Evolutionary conservation across 768 basidiomycete species (phyloP).

Genomic region (Rhodotorula graminis): DNA sequence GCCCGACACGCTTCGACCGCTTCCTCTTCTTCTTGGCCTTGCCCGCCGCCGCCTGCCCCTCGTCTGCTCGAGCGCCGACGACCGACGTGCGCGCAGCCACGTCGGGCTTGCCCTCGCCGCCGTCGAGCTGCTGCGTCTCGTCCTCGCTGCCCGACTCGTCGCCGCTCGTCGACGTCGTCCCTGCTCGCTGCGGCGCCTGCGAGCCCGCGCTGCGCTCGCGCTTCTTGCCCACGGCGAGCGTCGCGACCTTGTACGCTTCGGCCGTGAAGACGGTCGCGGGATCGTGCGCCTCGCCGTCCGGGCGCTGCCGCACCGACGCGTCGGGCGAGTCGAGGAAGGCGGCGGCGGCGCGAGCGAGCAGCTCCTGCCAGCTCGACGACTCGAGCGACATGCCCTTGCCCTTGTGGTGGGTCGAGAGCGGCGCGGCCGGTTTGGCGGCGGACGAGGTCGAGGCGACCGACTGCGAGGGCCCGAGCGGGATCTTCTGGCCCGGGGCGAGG

Average conservation of each 20-base stretch:
- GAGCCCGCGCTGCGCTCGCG: neutral
- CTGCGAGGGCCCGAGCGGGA: neutral
- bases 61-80: neutral
- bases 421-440: neutral
- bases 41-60: neutral
- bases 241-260: neutral
- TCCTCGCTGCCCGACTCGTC: neutral
- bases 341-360: neutral
- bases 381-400: neutral
- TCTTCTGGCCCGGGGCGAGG: conserved; percentile 15
- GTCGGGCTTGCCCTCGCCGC: neutral
- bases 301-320: neutral
- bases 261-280: neutral
- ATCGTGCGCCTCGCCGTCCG: neutral
- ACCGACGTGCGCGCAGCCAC: neutral
- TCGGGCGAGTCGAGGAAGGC: neutral
- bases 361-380: neutral
- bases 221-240: neutral
- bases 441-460: neutral
- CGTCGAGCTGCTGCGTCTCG: neutral
- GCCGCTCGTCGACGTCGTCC: neutral
- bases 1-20: conserved; percentile 8
- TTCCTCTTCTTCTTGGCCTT: conserved; percentile 3
- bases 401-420: fast-evolving
- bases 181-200: neutral